phyloP scores from a whole-genome alignment of 106 monocot genomes.

The Dendrobium chrysotoxum region DNA sequence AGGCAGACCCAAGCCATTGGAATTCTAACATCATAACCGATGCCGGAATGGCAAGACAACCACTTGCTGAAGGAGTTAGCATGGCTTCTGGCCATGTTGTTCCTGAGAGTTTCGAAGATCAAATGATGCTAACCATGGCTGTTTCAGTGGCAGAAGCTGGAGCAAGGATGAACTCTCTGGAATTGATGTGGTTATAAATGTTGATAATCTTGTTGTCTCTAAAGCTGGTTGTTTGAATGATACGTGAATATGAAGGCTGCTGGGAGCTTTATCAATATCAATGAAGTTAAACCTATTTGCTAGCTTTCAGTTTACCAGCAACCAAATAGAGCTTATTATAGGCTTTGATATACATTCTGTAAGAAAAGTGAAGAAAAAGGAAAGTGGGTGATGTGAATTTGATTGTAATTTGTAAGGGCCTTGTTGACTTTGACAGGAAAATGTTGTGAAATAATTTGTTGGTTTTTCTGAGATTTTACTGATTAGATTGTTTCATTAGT shows the following conservation, averaged over 20 bases:
- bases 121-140: constrained; percentile 91
- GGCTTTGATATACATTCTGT: not conserved
- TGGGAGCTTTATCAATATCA: not conserved
- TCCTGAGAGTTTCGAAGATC: constrained; percentile 83
- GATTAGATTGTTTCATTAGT: not conserved
- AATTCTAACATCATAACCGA: constrained; percentile 20
- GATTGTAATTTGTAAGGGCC: not conserved
- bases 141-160: constrained; percentile 71
- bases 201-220: not conserved
- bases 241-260: not conserved
- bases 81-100: constrained; percentile 20
- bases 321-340: not conserved
- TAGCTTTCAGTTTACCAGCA: not conserved
- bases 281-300: not conserved
- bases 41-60: not conserved
- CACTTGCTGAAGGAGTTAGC: not conserved
- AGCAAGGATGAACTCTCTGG: constrained; percentile 34
- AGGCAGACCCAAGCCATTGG: constrained; percentile 30
- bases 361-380: not conserved
- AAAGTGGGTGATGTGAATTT: not conserved
- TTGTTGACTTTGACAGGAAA: not conserved
- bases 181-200: constrained; percentile 31
- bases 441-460: constrained; percentile 4
- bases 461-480: not conserved
- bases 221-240: not conserved